Base-by-base conservation (phyloP, 441 rosid genomes). In the Populus hybrid region DNA sequence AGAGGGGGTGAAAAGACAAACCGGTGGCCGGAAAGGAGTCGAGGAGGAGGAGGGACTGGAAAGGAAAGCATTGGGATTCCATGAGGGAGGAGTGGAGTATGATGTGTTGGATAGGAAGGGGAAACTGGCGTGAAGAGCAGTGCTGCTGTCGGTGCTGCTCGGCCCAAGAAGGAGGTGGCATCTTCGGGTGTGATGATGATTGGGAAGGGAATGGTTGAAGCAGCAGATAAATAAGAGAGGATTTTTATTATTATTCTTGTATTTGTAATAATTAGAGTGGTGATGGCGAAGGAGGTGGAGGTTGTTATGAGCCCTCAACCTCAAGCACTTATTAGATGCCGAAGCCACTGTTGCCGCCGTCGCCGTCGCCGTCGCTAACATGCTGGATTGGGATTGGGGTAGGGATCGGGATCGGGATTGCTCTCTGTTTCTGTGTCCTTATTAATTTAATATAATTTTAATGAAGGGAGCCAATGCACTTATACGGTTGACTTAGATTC, bases 51-150 rank as follows among this genome's bases (percentile, higher is more conserved):
- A 16, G 61, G 38, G 73, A 30, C 4, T 30, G 21, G 82, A 81
- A 32, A 85, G 84, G 77, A 83, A 89, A 64, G 85, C 80, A 34
- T 80, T 80, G 83, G 85, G 40, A 57, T 54, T 81, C 65, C 80
- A 36, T 61, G 69, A 76, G 66, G 57, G 70, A 69, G 59, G 32
- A 30, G 32, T 78, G 36, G 80, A 80, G 80, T 68, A 72, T 66
- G 77, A 69, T 61, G 18, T 30, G 32, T 3, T 30, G 32, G 32
- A 30, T 30, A 30, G 32, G 32, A 35, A 38, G 42, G 35, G 57
- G 34, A 8, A 65, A 12, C 18, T 36, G 34, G 73, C 73, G 69
- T 74, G 80, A 16, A 38, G 14, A 12, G 38, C 50, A 72, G 61
- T 28, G 69, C 79, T 23, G 35, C 77, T 30, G 32, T 30, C 32